These are phyloP conservation scores for Podila minutissima DNA, from an alignment of 192 early-diverging fungal species.

Conservation along the genomic window DNA sequence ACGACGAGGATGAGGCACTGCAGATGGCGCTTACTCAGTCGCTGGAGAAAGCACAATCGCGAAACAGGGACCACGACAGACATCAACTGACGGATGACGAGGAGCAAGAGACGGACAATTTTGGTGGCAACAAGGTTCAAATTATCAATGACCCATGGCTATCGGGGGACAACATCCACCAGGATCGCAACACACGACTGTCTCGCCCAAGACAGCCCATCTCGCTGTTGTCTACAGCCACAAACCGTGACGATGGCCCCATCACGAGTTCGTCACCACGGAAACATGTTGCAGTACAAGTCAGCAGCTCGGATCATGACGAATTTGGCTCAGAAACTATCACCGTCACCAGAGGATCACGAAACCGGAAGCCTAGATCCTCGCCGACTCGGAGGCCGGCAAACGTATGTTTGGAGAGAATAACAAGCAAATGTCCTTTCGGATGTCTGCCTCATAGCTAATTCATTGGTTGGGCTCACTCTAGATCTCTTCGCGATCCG, in stretches of 20 bases:
- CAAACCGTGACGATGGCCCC: background rate
- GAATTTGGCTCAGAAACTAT: background rate
- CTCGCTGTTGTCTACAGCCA: background rate
- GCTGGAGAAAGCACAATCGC: background rate
- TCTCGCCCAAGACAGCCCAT: background rate
- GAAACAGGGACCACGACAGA: background rate
- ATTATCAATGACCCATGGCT: conserved; percentile 31
- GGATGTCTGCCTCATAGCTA: no score
- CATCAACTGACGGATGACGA: background rate
- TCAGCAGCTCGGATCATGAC: background rate
- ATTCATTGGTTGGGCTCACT: no score
- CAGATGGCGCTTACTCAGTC: background rate
- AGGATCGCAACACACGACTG: background rate
- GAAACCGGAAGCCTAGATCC: background rate
- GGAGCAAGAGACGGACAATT: background rate
- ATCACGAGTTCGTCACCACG: background rate
- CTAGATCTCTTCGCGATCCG: background rate
- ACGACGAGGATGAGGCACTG: background rate
- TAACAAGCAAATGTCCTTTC: no score
- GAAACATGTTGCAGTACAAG: background rate
- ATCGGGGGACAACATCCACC: conserved; percentile 1
- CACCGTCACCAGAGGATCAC: background rate
- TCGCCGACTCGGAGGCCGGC: background rate
- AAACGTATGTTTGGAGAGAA: background rate
- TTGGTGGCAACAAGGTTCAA: conserved; percentile 47